Evolutionary conservation across 345 rosid genomes (phyloP), one percentile per base, ranked within the genome.

Genomic region (Barbarea vulgaris): DNA sequence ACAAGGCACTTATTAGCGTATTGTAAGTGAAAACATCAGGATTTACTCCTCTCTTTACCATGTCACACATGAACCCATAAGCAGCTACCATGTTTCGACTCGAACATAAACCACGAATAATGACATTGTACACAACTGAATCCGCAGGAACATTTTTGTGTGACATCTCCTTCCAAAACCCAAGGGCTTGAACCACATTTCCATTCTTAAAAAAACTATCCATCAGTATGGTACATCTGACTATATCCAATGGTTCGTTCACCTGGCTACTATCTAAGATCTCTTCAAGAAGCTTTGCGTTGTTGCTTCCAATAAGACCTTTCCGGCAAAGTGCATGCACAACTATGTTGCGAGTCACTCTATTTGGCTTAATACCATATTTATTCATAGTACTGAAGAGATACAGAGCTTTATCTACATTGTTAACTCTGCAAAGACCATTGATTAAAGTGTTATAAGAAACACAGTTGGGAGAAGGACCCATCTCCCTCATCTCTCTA

Each of bases 1-100:
- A 87, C 72, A 85, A 82, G n/a, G 88, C 81, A 54, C 86, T 81
- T 73, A 89, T 64, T 73, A 91, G 84, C 61, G 88, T 85, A 74
- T 91, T 91, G 63, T 78, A 89, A 18, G 96, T 86, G 76, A 71
- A 77, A 64, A 82, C 33, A 83, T 91, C 91, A 33, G 88, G 96
- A 74, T 58, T 73, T 2, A 80, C 70, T 72, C 97, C 96, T 54
- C 72, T 85, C 76, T 89, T 91, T 22, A 87, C 78, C 93, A 91
- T 89, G 69, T 84, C 82, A 73, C 90, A 81, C 50, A 82, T 56
- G 67, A 79, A 81, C 48, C 70, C 76, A 83, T 75, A 83, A 24
- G 90, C 91, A 79, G 51, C 81, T 17, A 59, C 77, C 59, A 77
- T 74, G 56, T 84, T 73, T 63, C 72, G 64, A 68, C 69, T 79